Evolutionary conservation across 768 basidiomycete genomes (phyloP), one percentile per base, ranked within the genome.

Genomic region (Mycena kentingensis): DNA sequence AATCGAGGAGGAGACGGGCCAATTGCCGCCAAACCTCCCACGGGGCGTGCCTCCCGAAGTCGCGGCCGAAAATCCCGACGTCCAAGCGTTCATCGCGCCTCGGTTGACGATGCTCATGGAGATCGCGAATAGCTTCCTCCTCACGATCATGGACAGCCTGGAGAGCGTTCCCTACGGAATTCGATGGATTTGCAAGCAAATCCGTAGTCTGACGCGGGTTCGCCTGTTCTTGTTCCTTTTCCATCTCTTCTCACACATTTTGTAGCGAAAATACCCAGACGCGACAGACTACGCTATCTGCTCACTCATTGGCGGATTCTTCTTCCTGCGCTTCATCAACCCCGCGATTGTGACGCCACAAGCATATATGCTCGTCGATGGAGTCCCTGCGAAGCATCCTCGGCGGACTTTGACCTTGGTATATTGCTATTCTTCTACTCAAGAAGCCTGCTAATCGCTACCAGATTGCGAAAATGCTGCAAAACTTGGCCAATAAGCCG

Each of bases 111-210:
- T 99, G 97, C 79, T 99, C 58, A 98, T 99, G 94, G 97, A 99
- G 69, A 99, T 99, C 55, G 97, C 97, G 42, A 98, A 98, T 65
- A 92, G 89, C 64, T 98, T 99, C 75, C 77, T 99, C 53, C 77
- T 93, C 28, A 99, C 97, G 8, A 99, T 99, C 65, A 98, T 99
- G 63, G 96, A 98, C 57, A 94, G 92, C 57, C 86, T 98, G 86
- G 97, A 99, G 63, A 94, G 89, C 63, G 97, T 98, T 13, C 97
- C 97, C 24, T 99, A 99, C 65, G 97, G 97, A 63, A 99, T 99
- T 58, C 82, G 97, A 60, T 99, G 97, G 97, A 99, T 99, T 66
- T 99, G 97, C 75, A 99, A 99, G 72, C 97, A 99, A 72, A 99
- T 99, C 66, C 78, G 94, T 57, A 96, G 93, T 76, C 71, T 99